phyloP scores from a whole-genome alignment of 352 stramenopile genomes.

The Elongisporangium anandrum region DNA sequence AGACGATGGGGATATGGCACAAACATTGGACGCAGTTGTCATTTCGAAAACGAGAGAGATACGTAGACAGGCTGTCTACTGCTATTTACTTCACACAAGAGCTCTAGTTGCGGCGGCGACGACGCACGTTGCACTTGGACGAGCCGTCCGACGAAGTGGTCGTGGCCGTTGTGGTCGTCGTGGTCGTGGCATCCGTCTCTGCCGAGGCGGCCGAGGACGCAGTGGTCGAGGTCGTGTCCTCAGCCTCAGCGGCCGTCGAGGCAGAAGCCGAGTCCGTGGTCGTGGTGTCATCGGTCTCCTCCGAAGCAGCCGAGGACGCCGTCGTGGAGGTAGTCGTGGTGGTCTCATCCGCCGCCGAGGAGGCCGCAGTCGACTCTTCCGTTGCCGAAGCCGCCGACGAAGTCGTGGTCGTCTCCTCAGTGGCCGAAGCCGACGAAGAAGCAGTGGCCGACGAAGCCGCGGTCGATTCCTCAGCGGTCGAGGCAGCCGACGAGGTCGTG shows the following conservation, averaged over 20 bases:
- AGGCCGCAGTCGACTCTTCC: not conserved
- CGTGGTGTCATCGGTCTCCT: not conserved
- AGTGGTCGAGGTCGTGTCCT: not conserved
- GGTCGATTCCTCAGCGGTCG: not conserved
- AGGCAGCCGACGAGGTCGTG: slow-evolving; percentile 2
- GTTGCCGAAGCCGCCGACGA: slow-evolving; percentile 2
- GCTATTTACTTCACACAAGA: not conserved
- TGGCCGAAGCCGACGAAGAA: not conserved
- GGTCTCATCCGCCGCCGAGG: not conserved
- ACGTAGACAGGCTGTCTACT: not conserved
- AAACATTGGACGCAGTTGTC: not conserved
- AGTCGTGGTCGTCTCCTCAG: not conserved
- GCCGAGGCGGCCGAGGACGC: too few relatives aligned
- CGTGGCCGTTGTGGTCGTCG: too few relatives aligned
- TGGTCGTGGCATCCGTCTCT: too few relatives aligned
- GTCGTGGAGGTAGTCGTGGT: slow-evolving; percentile 2
- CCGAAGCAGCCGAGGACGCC: not conserved
- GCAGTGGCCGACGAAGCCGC: not conserved
- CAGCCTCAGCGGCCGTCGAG: slow-evolving; percentile 3
- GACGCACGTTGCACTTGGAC: not conserved
- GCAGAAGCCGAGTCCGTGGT: not conserved
- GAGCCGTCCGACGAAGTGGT: not conserved
- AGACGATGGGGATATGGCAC: not conserved
- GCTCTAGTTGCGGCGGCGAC: not conserved
- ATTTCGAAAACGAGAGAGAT: not conserved